These are phyloP conservation scores for Didymella exigua DNA, from an alignment of 2,329 filamentous ascomycete species.

Conservation along the genomic window DNA sequence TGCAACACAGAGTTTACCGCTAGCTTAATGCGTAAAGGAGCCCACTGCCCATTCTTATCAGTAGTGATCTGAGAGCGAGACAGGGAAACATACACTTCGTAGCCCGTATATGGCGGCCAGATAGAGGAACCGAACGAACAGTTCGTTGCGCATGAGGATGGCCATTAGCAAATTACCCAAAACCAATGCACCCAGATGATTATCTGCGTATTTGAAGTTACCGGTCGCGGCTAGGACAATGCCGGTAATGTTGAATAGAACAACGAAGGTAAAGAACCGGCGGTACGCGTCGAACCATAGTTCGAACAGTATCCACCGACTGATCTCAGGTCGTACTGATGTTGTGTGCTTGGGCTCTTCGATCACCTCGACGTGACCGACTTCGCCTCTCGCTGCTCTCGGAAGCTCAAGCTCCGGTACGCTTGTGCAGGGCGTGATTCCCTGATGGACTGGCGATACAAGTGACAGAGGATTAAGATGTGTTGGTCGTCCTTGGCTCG, in stretches of 20 bases:
- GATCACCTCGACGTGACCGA: slow-evolving; percentile 25
- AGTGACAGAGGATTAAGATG: slow-evolving; percentile 24
- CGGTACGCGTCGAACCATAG: slow-evolving; percentile 47
- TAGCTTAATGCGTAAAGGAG: slow-evolving; percentile 37
- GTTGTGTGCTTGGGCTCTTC: slow-evolving; percentile 27
- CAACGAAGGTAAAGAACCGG: slow-evolving; percentile 44
- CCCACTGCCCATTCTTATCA: slow-evolving; percentile 33
- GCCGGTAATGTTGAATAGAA: slow-evolving; percentile 36
- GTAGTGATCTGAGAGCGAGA: neutral
- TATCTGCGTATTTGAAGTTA: slow-evolving; percentile 39
- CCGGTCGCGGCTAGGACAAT: slow-evolving; percentile 39
- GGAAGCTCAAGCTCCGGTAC: slow-evolving; percentile 41
- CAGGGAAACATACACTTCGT: slow-evolving; percentile 7
- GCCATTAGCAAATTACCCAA: slow-evolving; percentile 41
- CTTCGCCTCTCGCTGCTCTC: slow-evolving; percentile 22
- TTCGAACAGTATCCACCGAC: slow-evolving; percentile 38
- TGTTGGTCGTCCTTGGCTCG: slow-evolving; percentile 20
- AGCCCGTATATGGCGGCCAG: slow-evolving; percentile 41
- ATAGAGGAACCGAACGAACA: slow-evolving; percentile 43
- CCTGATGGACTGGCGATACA: slow-evolving; percentile 40
- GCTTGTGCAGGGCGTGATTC: slow-evolving; percentile 42
- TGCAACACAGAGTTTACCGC: slow-evolving; percentile 42
- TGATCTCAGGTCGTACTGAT: slow-evolving; percentile 30
- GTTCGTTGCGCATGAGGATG: slow-evolving; percentile 42
- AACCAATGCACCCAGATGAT: slow-evolving; percentile 42